Conservation (phyloP, 2,329 filamentous ascomycete genomes). For the Colletotrichum sp. region DNA sequence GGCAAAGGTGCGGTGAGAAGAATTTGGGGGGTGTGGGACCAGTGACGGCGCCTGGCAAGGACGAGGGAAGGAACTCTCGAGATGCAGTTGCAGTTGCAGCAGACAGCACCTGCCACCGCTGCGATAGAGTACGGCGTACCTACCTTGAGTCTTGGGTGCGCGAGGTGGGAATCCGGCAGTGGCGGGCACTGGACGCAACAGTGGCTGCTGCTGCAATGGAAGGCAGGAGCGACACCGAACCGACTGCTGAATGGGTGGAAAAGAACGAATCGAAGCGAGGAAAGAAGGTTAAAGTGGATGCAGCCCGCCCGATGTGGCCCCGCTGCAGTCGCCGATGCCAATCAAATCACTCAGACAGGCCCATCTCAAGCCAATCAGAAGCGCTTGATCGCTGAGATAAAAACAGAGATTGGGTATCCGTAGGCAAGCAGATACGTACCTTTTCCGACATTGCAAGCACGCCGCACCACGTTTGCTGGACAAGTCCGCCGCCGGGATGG, state of each 20-base stretch:
- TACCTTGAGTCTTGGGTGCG: neutral
- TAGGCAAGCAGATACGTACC: neutral
- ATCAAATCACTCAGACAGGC: neutral
- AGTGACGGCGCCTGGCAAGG: neutral
- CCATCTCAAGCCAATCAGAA: neutral
- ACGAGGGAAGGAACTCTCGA: neutral
- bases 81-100: neutral
- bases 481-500: neutral
- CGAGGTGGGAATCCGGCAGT: neutral
- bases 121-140: neutral
- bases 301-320: neutral
- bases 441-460: neutral
- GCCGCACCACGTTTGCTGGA: neutral
- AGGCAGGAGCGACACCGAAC: neutral
- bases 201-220: neutral
- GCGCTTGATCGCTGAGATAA: neutral
- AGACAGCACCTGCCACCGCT: neutral
- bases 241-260: neutral
- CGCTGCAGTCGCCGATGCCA: neutral
- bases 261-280: conserved; percentile 14
- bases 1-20: conserved; percentile 16
- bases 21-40: conserved; percentile 9
- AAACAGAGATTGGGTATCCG: neutral
- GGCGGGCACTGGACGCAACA: neutral
- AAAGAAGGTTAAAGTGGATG: conserved; percentile 20